These are phyloP conservation scores for Teunomyces stri DNA, from an alignment of 805 yeast species.

Conservation along the genomic window DNA sequence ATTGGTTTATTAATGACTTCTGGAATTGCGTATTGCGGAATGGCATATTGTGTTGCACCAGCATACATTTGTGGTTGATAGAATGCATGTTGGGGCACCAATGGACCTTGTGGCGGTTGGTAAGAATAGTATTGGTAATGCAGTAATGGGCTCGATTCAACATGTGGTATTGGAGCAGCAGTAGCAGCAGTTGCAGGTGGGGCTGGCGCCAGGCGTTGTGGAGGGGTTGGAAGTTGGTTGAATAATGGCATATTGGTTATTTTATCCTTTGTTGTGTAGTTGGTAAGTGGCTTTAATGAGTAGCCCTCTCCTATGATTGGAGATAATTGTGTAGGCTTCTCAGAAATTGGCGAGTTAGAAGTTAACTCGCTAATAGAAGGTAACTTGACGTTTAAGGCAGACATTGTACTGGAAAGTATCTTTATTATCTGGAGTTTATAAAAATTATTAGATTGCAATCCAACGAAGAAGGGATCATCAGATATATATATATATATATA, in stretches of 20 bases:
- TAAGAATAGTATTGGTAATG: constrained; percentile 12
- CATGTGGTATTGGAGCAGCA: constrained; percentile 2
- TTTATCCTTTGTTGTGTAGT: constrained; percentile 4
- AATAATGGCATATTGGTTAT: neutral
- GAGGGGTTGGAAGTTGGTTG: constrained; percentile 8
- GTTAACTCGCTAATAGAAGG: constrained; percentile 17
- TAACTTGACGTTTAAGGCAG: constrained; percentile 7
- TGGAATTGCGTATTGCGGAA: constrained; percentile 21
- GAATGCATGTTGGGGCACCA: constrained; percentile 8
- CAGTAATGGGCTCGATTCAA: constrained; percentile 9
- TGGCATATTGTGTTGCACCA: constrained; percentile 4
- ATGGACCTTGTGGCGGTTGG: constrained; percentile 4
- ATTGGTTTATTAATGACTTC: constrained; percentile 33
- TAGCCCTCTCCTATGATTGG: constrained; percentile 5
- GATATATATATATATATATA: neutral
- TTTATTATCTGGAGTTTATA: neutral
- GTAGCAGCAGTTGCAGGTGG: constrained; percentile 4
- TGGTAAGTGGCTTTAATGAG: constrained; percentile 2
- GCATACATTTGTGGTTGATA: constrained; percentile 13
- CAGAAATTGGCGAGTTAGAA: constrained; percentile 8
- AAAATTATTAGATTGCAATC: too few species aligned
- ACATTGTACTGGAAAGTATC: neutral
- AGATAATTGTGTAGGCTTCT: constrained; percentile 6
- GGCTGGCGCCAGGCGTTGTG: constrained; percentile 6
- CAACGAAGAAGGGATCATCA: neutral